These are phyloP conservation scores for Colletotrichum zoysiae DNA, from an alignment of 2,329 filamentous ascomycete species.

Conservation along the genomic window DNA sequence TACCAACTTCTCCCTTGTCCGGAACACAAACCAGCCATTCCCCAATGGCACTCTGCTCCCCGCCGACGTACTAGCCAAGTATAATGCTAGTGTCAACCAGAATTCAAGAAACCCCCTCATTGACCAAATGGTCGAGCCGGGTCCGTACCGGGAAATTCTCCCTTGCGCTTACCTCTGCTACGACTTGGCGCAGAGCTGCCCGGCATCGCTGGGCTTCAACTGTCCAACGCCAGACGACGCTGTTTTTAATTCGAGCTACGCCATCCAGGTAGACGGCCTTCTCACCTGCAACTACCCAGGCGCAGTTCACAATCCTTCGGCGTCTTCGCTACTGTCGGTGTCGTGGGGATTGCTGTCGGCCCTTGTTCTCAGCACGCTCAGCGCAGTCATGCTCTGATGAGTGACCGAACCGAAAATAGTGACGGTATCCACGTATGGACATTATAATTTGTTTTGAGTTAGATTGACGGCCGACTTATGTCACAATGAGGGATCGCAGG, in stretches of 20 bases:
- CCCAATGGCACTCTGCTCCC: conserved; percentile 73
- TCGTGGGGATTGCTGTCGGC: conserved; percentile 44
- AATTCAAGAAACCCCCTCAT: conserved; percentile 79
- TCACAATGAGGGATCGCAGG: not conserved
- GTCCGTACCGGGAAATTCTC: conserved; percentile 93
- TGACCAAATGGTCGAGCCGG: conserved; percentile 78
- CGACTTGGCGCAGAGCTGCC: conserved; percentile 86
- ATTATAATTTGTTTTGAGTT: conserved; percentile 16
- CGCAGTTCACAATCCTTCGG: conserved; percentile 64
- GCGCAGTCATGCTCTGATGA: conserved; percentile 19
- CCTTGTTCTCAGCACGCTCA: conserved; percentile 28
- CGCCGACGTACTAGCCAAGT: conserved; percentile 49
- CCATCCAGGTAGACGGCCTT: conserved; percentile 46
- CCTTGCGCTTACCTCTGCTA: conserved; percentile 93
- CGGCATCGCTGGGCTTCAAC: conserved; percentile 77
- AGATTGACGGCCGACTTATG: conserved; percentile 28
- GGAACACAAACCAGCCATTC: conserved; percentile 79
- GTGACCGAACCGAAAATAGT: too few species aligned
- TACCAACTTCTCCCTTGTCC: conserved; percentile 60
- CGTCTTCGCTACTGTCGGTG: conserved; percentile 43
- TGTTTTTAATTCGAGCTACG: conserved; percentile 62
- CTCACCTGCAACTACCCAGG: conserved; percentile 73
- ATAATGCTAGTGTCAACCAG: conserved; percentile 57
- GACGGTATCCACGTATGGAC: not conserved
- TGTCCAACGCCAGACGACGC: conserved; percentile 70